Base-by-base conservation (phyloP, 1,284 basidiomycete genomes). In the Hymenochaete sp. region DNA sequence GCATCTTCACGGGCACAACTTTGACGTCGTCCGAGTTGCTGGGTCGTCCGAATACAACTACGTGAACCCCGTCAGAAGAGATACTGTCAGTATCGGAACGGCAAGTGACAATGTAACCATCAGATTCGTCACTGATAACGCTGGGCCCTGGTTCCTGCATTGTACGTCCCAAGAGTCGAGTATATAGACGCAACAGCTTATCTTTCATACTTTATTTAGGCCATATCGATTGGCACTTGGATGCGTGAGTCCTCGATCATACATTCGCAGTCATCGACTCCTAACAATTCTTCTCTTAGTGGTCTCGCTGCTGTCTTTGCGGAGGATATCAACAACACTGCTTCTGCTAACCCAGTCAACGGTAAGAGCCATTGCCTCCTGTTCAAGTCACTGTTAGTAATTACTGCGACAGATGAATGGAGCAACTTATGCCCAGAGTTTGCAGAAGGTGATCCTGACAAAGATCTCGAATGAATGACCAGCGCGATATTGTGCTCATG, bases 1-100 rank as follows among this genome's bases (percentile, higher is more conserved):
- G 47, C 67, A 70, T 55, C 44, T 73, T 21, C 71, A 72, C 36
- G 67, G 70, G 43, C 70, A 72, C 42, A 38, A 58, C 1, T 72
- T 72, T 50, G 60, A 55, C 26, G 64, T 62, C 35, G 54, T 62
- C n/a, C 55, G 57, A n/a, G 57, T 54, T 37, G 56, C 59, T 1
- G 57, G 56, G 3, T 56, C 43, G 18, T 29, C 44, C 2, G 42
- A 37, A 0, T 55, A 56, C 42, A 59, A 59, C 52, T 72, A 65
- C 47, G 55, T 53, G 10, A 58, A 72, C 45, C 72, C 72, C 26
- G 53, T 63, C 13, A 54, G 58, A 22, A 62, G 67, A 26, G 67
- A 68, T 50, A 55, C 56, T 9, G 63, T 68, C 16, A 58, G 45
- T 49, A 59, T 59, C 49, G 60, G 60, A 26, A 48, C 43, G 21